Evolutionary conservation across 768 basidiomycete genomes (phyloP), one percentile per base, ranked within the genome.

Genomic region (Coprinopsis marcescibilis): DNA sequence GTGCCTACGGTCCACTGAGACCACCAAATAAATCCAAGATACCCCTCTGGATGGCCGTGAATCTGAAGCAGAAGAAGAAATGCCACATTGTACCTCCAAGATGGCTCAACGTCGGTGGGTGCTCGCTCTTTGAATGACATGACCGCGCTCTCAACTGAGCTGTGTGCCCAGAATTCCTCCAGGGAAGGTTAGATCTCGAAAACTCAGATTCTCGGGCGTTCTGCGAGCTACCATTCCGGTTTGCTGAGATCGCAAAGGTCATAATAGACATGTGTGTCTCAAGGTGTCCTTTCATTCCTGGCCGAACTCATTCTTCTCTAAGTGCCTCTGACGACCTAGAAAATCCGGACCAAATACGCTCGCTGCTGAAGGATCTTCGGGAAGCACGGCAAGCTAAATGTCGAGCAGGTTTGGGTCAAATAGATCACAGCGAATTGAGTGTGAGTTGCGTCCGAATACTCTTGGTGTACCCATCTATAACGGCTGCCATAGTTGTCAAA

Each of bases 41-140:
- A n/a, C 96, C 96, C 1, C 69, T 98, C 3, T 99, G 96, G 96
- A 84, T 99, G 72, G 96, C 95, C 0, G 70, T 89, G 2, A 91
- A 95, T 59, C 70, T 98, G 41, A 99, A 99, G 67, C 62, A 83
- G 58, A 96, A 97, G 73, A 87, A 89, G 62, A 94, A 93, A 65
- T 97, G 95, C 52, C 83, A 89, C 55, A 91, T 99, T 41, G 74
- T 97, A 12, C 75, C 91, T 1, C 96, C 96, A 2, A 73, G 77
- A 24, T 99, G 96, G 96, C 70, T 99, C 23, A 80, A 71, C 52
- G 78, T 88, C 33, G 91, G 92, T 94, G 52, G 50, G 86, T 67
- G 29, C n/a, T n/a, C n/a, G n/a, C n/a, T n/a, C n/a, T n/a, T n/a
- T n/a, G n/a, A n/a, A n/a, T n/a, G n/a, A n/a, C n/a, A n/a, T n/a